Base-by-base conservation (phyloP, 164 flowering plant species). In the Sedum album region DNA sequence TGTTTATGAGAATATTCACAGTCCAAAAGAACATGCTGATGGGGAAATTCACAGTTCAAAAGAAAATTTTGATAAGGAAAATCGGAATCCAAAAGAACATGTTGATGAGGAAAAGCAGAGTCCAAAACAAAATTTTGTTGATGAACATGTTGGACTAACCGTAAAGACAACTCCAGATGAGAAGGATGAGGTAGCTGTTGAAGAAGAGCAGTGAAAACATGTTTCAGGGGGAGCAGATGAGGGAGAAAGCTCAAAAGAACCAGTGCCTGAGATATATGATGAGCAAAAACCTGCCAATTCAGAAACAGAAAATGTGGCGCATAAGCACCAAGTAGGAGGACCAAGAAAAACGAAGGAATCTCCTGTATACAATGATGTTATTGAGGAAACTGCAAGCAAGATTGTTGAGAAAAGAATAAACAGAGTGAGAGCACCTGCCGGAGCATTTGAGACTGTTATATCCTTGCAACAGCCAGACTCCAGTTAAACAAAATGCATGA, bases 391-490 rank as follows among this genome's bases (percentile, higher is more conserved):
- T 6, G 82, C 81, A n/a, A 80, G 83, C 67, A 83, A 82, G 79
- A 79, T 85, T 20, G 69, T 71, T 44, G 83, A 79, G 76, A 74
- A 77, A 73, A 85, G 82, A 82, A 1, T 44, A 14, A 87, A 77
- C 76, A 85, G 76, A 75, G 89, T 87, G 49, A 68, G 66, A 55
- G 91, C 91, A 38, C 73, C 85, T 38, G 91, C 73, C 35, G 91
- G 88, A 1, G 89, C 91, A 26, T 86, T 86, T 71, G 83, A 86
- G 74, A 83, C 87, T 33, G 88, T 85, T 41, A 85, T 86, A 60
- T 48, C 69, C 33, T 68, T 46, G 23, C 61, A 68, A 68, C 64
- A 60, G 33, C 48, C 48, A 0, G 48, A 44, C 67, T 35, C 42
- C 67, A 36, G 46, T 10, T 65, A 36, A 65, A 38, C 4, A 44